These are phyloP conservation scores for Eremothecium sinecaudum DNA, from an alignment of 1,139 yeast species.

Conservation along the genomic window DNA sequence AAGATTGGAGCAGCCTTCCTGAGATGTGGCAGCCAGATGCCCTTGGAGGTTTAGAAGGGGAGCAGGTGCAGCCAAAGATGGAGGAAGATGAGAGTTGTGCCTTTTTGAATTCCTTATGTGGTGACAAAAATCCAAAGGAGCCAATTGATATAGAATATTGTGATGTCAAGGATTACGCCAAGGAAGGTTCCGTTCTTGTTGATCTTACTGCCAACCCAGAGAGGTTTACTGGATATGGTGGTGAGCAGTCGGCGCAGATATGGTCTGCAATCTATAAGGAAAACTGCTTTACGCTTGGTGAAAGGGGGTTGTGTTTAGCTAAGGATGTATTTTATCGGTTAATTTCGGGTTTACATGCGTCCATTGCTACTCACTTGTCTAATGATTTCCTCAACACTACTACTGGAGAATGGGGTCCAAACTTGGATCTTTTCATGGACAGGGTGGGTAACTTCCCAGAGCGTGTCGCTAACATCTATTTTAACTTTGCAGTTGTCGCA, in stretches of 20 bases:
- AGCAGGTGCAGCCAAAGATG: constrained; percentile 15
- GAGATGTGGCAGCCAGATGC: constrained; percentile 66
- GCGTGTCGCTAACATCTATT: constrained; percentile 77
- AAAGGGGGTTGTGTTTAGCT: constrained; percentile 55
- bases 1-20: constrained; percentile 58
- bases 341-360: constrained; percentile 90
- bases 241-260: constrained; percentile 80
- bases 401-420: constrained; percentile 76
- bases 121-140: constrained; percentile 13
- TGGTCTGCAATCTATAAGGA: constrained; percentile 92
- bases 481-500: constrained; percentile 82
- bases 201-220: constrained; percentile 86
- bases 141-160: constrained; percentile 37
- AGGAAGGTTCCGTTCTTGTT: constrained; percentile 60
- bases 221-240: constrained; percentile 93
- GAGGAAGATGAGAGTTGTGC: constrained; percentile 26
- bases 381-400: constrained; percentile 71
- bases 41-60: constrained; percentile 46
- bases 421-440: constrained; percentile 70
- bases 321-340: constrained; percentile 81
- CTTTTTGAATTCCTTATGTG: constrained; percentile 29
- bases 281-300: constrained; percentile 63
- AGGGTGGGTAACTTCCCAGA: constrained; percentile 89
- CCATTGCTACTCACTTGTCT: constrained; percentile 87
- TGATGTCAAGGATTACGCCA: constrained; percentile 35